Evolutionary conservation across 805 yeast genomes (phyloP).

Genomic region (Wickerhamiella brachini): DNA sequence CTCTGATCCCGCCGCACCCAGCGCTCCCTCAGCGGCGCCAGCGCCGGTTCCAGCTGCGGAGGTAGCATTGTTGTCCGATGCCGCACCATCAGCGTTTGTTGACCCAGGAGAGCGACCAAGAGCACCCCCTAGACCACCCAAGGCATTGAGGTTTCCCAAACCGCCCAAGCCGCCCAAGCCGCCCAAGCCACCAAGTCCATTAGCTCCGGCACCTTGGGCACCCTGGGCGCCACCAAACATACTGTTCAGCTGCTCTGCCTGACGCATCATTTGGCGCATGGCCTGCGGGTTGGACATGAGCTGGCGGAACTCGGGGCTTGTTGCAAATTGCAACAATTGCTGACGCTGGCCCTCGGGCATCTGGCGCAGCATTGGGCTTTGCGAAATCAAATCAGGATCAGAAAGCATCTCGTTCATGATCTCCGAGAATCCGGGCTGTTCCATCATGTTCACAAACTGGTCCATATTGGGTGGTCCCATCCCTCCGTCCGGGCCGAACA

Average conservation of each 20-base stretch:
- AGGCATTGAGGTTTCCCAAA: slow-evolving; percentile 27
- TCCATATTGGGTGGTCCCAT: slow-evolving; percentile 70
- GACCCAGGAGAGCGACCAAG: neutral
- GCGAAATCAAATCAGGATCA: slow-evolving; percentile 37
- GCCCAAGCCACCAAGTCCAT: slow-evolving; percentile 17
- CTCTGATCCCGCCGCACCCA: neutral
- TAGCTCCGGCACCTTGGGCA: slow-evolving; percentile 31
- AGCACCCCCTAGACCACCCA: slow-evolving; percentile 13
- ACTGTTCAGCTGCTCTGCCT: slow-evolving; percentile 34
- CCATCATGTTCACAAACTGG: slow-evolving; percentile 61
- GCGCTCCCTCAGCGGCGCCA: slow-evolving; percentile 1
- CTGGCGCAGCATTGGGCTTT: slow-evolving; percentile 78
- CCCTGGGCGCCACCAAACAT: slow-evolving; percentile 28
- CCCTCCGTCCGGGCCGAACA: slow-evolving; percentile 95
- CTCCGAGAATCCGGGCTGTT: slow-evolving; percentile 68
- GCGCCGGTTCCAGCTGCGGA: slow-evolving; percentile 7
- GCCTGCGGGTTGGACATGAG: slow-evolving; percentile 73
- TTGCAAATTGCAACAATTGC: slow-evolving; percentile 72
- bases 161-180: slow-evolving; percentile 25
- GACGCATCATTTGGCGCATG: slow-evolving; percentile 68
- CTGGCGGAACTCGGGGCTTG: slow-evolving; percentile 68
- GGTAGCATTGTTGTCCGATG: slow-evolving; percentile 3
- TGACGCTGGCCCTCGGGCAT: slow-evolving; percentile 68
- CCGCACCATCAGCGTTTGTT: neutral
- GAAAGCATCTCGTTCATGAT: slow-evolving; percentile 44